These are phyloP conservation scores for Angomonas desouzai DNA, from an alignment of 208 protist species.

Conservation along the genomic window DNA sequence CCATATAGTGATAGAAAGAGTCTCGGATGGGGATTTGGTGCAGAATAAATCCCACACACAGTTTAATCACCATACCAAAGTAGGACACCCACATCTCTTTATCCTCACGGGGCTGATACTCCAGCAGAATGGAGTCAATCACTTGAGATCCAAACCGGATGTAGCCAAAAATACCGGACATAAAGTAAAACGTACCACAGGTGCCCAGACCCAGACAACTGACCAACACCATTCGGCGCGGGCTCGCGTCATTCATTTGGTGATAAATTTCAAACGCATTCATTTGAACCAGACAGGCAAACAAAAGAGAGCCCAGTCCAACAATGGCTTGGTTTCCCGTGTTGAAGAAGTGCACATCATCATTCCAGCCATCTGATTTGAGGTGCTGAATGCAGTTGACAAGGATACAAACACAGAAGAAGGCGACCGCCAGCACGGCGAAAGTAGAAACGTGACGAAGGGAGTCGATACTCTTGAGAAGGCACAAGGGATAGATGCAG, in stretches of 20 bases:
- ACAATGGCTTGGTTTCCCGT: constrained; percentile 46
- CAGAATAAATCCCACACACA: constrained; percentile 55
- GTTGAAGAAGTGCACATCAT: constrained; percentile 39
- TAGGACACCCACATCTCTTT: constrained; percentile 47
- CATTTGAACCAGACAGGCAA: constrained; percentile 66
- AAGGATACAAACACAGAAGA: constrained; percentile 68
- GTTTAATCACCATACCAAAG: constrained; percentile 56
- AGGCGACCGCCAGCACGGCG: constrained; percentile 58
- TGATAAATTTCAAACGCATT: constrained; percentile 63
- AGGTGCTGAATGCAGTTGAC: constrained; percentile 40
- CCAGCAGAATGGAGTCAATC: constrained; percentile 39
- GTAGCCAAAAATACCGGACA: constrained; percentile 77
- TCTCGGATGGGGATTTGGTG: constrained; percentile 65
- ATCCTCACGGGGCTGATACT: constrained; percentile 58
- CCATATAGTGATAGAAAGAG: constrained; percentile 51
- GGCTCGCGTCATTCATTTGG: constrained; percentile 54
- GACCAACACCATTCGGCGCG: constrained; percentile 44
- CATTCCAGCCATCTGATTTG: constrained; percentile 17
- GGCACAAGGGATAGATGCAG: constrained; percentile 67
- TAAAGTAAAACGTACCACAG: constrained; percentile 62
- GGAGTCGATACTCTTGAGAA: constrained; percentile 81
- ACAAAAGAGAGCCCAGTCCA: constrained; percentile 62
- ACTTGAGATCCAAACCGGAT: constrained; percentile 50
- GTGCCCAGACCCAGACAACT: constrained; percentile 33
- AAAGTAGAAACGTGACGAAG: constrained; percentile 65